Conservation (phyloP, 208 protist genomes). For the Trypanosoma boissoni region DNA sequence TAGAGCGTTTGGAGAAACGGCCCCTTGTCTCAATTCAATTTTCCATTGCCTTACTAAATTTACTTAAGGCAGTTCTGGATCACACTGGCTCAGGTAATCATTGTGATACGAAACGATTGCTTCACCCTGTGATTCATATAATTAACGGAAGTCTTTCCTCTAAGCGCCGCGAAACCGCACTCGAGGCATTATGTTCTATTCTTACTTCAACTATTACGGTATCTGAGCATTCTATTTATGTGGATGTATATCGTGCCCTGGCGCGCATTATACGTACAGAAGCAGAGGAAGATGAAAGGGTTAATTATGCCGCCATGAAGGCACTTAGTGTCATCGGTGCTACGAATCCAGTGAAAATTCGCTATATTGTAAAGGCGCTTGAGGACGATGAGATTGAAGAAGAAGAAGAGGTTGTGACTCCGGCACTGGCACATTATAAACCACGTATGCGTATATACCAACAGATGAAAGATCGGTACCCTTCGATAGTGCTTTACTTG, state of each 20-base stretch:
- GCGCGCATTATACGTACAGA: constrained; percentile 79
- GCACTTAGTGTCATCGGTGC: constrained; percentile 82
- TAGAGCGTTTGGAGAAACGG: constrained; percentile 57
- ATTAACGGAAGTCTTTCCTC: constrained; percentile 73
- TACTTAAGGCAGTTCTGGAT: constrained; percentile 74
- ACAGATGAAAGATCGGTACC: constrained; percentile 72
- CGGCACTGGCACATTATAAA: constrained; percentile 70
- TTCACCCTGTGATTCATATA: constrained; percentile 61
- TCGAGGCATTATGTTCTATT: constrained; percentile 76
- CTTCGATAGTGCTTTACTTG: constrained; percentile 81
- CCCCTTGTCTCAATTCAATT: constrained; percentile 76
- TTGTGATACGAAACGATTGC: constrained; percentile 43
- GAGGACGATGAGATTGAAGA: constrained; percentile 79
- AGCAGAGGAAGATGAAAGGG: constrained; percentile 64
- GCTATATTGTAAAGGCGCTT: constrained; percentile 55
- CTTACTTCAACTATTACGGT: constrained; percentile 61
- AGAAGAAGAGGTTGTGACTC: constrained; percentile 77
- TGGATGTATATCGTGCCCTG: constrained; percentile 69
- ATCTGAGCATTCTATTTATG: constrained; percentile 37
- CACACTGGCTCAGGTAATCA: constrained; percentile 57
- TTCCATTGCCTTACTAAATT: constrained; percentile 59
- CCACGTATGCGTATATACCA: constrained; percentile 68
- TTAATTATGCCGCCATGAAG: constrained; percentile 68
- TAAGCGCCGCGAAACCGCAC: constrained; percentile 50
- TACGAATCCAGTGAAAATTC: constrained; percentile 74